These are phyloP conservation scores for Mycosphaerella sp. DNA, from an alignment of 2,329 filamentous ascomycete species.

Conservation along the genomic window DNA sequence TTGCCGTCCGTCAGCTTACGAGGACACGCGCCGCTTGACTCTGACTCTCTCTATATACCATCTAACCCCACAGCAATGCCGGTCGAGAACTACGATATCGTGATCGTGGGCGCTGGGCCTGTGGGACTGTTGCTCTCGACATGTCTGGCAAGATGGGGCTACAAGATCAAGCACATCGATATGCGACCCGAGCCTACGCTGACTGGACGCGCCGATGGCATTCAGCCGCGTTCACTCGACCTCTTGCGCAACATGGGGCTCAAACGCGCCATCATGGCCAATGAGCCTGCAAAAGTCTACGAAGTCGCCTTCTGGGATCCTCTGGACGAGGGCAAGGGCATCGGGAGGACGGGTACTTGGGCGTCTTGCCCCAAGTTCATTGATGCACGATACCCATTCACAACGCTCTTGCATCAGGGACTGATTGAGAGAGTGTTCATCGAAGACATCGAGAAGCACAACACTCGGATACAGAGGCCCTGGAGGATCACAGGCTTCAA, in stretches of 20 bases:
- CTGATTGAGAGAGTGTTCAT: slow-evolving; percentile 58
- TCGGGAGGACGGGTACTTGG: slow-evolving; percentile 62
- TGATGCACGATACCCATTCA: slow-evolving; percentile 59
- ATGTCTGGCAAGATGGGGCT: slow-evolving; percentile 85
- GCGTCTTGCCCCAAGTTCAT: slow-evolving; percentile 81
- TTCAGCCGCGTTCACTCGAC: slow-evolving; percentile 83
- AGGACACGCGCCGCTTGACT: background rate
- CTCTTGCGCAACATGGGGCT: slow-evolving; percentile 83
- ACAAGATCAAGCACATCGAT: slow-evolving; percentile 92
- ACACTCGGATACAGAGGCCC: slow-evolving; percentile 51
- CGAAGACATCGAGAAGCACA: slow-evolving; percentile 55
- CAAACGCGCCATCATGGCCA: slow-evolving; percentile 79
- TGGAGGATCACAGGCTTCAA: slow-evolving; percentile 58
- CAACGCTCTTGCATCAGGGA: slow-evolving; percentile 57
- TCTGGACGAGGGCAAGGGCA: slow-evolving; percentile 46
- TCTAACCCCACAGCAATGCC: slow-evolving; percentile 1
- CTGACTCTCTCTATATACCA: background rate
- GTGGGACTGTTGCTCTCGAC: slow-evolving; percentile 83
- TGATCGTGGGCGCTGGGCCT: slow-evolving; percentile 84
- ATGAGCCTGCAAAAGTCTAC: slow-evolving; percentile 80
- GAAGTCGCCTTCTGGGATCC: slow-evolving; percentile 64
- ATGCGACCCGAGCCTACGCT: slow-evolving; percentile 78
- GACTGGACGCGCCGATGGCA: slow-evolving; percentile 84
- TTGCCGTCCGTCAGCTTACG: background rate
- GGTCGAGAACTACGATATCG: slow-evolving; percentile 56